These are phyloP conservation scores for Neurospora sp. DNA, from an alignment of 495 filamentous ascomycete genomes.

Conservation along the genomic window DNA sequence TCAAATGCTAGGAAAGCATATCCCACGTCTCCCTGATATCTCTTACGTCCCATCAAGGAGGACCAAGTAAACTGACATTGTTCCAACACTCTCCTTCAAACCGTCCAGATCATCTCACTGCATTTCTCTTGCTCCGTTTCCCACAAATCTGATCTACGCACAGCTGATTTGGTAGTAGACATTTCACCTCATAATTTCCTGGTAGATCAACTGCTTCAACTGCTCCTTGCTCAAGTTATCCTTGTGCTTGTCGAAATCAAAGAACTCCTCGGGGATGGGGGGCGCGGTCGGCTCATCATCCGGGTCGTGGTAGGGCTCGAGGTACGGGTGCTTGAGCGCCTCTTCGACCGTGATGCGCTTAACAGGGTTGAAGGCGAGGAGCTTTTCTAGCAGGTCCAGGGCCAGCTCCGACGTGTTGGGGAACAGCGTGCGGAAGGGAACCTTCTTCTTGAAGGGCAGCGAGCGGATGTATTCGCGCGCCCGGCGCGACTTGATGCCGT, in stretches of 20 bases:
- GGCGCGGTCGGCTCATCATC: slow-evolving; percentile 96
- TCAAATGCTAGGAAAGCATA: neutral
- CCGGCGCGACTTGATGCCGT: slow-evolving; percentile 97
- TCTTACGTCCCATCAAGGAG: neutral
- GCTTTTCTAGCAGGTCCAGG: slow-evolving; percentile 86
- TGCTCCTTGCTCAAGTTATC: slow-evolving; percentile 97
- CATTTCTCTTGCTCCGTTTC: neutral
- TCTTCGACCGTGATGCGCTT: slow-evolving; percentile 98
- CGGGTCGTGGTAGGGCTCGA: slow-evolving; percentile 98
- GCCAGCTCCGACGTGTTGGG: slow-evolving; percentile 92
- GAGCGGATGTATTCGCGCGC: slow-evolving; percentile 98
- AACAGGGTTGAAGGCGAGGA: slow-evolving; percentile 95
- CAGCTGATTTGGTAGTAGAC: neutral
- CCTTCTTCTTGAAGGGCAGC: slow-evolving; percentile 99
- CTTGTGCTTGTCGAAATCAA: slow-evolving; percentile 99
- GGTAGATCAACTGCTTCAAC: slow-evolving; percentile 90
- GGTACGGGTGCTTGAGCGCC: slow-evolving; percentile 91
- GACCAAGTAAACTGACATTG: slow-evolving; percentile 1
- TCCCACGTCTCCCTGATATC: neutral
- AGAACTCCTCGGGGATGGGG: slow-evolving; percentile 97
- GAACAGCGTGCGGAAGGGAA: slow-evolving; percentile 94
- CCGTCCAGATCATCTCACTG: neutral
- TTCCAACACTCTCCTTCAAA: neutral
- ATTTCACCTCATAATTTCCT: slow-evolving; percentile 89
- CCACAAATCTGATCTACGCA: neutral